phyloP scores from a whole-genome alignment of 371 early-diverging fungal species.

The Rhizopus microsporus region DNA sequence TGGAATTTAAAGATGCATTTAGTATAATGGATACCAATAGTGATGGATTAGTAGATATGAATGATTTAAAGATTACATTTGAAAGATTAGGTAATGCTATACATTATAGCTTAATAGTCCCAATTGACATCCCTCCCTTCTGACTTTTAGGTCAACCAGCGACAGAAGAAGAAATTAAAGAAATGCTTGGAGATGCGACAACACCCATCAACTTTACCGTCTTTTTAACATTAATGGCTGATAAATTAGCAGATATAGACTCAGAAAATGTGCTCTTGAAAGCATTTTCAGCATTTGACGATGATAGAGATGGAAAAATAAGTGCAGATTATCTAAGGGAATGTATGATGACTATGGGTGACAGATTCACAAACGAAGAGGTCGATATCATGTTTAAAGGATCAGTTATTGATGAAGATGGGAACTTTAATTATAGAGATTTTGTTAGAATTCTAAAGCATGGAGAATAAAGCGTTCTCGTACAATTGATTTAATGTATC shows the following conservation, averaged over 20 bases:
- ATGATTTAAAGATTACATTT: conserved; percentile 88
- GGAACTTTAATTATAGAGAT: conserved; percentile 88
- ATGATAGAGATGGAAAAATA: conserved; percentile 76
- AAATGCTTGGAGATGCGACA: conserved; percentile 90
- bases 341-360: conserved; percentile 88
- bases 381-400: conserved; percentile 95
- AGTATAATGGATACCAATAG: conserved; percentile 90
- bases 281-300: conserved; percentile 92
- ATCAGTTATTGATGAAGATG: conserved; percentile 75
- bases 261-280: conserved; percentile 83
- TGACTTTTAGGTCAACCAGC: conserved; percentile 68
- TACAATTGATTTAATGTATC: too few species aligned
- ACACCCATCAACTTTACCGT: conserved; percentile 91
- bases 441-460: conserved; percentile 93
- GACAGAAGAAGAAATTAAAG: conserved; percentile 82
- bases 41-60: conserved; percentile 83
- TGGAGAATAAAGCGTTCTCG: conserved; percentile 66
- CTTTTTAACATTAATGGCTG: conserved; percentile 94
- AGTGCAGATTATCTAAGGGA: conserved; percentile 81
- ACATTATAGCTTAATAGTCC: not conserved
- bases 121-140: not conserved
- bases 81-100: conserved; percentile 38
- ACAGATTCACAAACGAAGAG: conserved; percentile 89
- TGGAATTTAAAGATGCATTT: conserved; percentile 95
- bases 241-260: conserved; percentile 87